phyloP scores from a whole-genome alignment of 805 yeast species.

The Candida montana region DNA sequence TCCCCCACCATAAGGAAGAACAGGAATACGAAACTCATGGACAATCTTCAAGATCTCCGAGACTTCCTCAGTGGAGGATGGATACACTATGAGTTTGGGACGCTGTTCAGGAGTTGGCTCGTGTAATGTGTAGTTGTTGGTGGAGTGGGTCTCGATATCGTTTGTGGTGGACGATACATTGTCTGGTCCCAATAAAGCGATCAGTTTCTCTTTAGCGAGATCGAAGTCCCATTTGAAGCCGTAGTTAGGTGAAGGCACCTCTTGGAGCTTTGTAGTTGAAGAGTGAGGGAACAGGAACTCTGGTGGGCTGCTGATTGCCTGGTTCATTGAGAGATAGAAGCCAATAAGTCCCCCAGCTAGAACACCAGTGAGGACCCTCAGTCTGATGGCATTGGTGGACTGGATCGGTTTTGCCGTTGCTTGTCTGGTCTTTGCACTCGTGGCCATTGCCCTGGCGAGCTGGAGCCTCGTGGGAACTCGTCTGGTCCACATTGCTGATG shows the following conservation, averaged over 20 bases:
- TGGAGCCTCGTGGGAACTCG: too few relatives aligned
- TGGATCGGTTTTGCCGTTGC: background rate
- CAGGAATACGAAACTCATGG: slow-evolving; percentile 47
- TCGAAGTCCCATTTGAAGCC: slow-evolving; percentile 24
- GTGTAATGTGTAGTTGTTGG: slow-evolving; percentile 44
- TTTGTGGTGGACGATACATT: slow-evolving; percentile 17
- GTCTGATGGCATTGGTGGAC: slow-evolving; percentile 1
- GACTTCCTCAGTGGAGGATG: slow-evolving; percentile 50
- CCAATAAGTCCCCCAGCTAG: slow-evolving; percentile 18
- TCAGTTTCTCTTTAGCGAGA: slow-evolving; percentile 17
- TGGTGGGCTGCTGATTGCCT: slow-evolving; percentile 20
- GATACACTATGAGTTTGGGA: slow-evolving; percentile 47
- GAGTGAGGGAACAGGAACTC: slow-evolving; percentile 26
- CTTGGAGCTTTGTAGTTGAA: slow-evolving; percentile 19
- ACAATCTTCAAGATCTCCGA: slow-evolving; percentile 48
- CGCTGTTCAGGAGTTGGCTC: slow-evolving; percentile 42
- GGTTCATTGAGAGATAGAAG: slow-evolving; percentile 24
- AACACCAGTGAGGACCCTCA: slow-evolving; percentile 15
- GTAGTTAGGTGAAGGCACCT: slow-evolving; percentile 23
- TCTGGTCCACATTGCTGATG: too few relatives aligned
- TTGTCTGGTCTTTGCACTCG: background rate
- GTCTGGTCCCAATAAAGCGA: slow-evolving; percentile 28
- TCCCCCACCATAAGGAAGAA: slow-evolving; percentile 59
- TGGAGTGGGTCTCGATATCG: slow-evolving; percentile 39
- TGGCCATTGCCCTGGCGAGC: background rate